Percentiles rank a stretch among this genome's conserved stretches.
Evolutionary conservation across 2,329 filamentous ascomycete species (phyloP).

Genomic region (Venturia asperata): DNA sequence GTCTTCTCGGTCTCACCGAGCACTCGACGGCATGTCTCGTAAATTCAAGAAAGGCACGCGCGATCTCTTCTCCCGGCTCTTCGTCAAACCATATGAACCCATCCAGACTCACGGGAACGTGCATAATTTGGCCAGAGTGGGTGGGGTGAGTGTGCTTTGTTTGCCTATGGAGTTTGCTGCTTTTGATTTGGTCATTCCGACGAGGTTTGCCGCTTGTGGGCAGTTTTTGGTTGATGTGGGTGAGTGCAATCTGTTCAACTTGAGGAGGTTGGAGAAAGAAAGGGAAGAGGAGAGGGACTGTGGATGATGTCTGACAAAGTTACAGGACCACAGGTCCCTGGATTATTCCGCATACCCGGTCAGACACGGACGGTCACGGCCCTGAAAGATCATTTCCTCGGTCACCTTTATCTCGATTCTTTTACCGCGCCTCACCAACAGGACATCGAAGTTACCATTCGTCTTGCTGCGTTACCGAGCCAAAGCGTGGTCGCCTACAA

Average conservation of each 20-base stretch:
- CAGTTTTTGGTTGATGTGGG: conserved; percentile 56
- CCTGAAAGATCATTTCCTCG: conserved; percentile 58
- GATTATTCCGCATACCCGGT: conserved; percentile 58
- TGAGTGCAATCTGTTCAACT: conserved; percentile 26
- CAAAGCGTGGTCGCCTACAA: conserved; percentile 48
- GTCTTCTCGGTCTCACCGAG: not conserved
- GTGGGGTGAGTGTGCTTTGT: conserved; percentile 56
- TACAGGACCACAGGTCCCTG: conserved; percentile 30
- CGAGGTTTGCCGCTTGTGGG: conserved; percentile 59
- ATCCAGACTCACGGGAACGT: conserved; percentile 28
- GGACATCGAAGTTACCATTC: conserved; percentile 49
- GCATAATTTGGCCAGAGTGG: conserved; percentile 54
- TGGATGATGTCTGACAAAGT: not conserved
- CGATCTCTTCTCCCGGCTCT: conserved; percentile 15
- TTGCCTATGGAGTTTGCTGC: conserved; percentile 54
- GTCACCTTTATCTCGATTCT: conserved; percentile 30
- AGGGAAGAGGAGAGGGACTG: not conserved
- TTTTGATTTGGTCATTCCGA: conserved; percentile 52
- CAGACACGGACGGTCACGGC: conserved; percentile 47
- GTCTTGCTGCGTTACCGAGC: conserved; percentile 51
- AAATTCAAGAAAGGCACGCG: conserved; percentile 12
- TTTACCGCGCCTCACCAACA: not conserved
- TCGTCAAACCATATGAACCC: conserved; percentile 34
- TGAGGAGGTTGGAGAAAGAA: not conserved
- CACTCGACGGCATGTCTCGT: not conserved